A percentile compares a stretch with the other conserved stretches of the same genome.
phyloP scores from a whole-genome alignment of 2,329 filamentous ascomycete species.

The Fonsecaea erecta region DNA sequence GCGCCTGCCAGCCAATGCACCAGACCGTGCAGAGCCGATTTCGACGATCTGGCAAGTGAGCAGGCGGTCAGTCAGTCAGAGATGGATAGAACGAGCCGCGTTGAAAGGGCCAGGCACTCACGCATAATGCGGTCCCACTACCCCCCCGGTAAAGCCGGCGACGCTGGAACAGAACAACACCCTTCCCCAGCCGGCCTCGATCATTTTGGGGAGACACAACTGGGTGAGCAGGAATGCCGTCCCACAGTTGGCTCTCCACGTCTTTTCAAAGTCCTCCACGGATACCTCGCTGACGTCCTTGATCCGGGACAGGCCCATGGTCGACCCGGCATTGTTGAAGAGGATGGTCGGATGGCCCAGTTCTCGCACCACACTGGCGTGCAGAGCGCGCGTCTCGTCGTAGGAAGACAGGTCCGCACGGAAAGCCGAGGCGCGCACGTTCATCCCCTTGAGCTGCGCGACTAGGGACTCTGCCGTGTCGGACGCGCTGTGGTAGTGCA shows the following conservation, averaged over 20 bases:
- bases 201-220: constrained; percentile 65
- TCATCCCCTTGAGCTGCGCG: constrained; percentile 38
- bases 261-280: constrained; percentile 68
- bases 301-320: constrained; percentile 60
- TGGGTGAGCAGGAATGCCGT: constrained; percentile 67
- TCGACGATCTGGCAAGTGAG: constrained; percentile 41
- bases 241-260: constrained; percentile 64
- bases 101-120: constrained; percentile 37
- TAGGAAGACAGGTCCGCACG: constrained; percentile 47
- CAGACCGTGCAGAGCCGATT: constrained; percentile 54
- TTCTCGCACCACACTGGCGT: constrained; percentile 41
- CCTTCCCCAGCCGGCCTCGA: constrained; percentile 63
- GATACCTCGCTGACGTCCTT: constrained; percentile 60
- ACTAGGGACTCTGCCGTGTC: constrained; percentile 42
- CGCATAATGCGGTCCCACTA: constrained; percentile 62
- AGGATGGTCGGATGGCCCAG: constrained; percentile 47
- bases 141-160: constrained; percentile 65
- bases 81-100: constrained; percentile 34
- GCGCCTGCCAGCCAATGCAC: constrained; percentile 52
- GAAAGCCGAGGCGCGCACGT: constrained; percentile 42
- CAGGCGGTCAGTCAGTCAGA: constrained; percentile 30
- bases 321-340: constrained; percentile 60
- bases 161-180: constrained; percentile 69
- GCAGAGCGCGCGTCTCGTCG: constrained; percentile 43
- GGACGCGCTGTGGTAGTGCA: constrained; percentile 49